Percentiles rank a stretch among this genome's conserved stretches.
phyloP scores from a whole-genome alignment of 768 basidiomycete genomes.

The Tylopilus balloui region DNA sequence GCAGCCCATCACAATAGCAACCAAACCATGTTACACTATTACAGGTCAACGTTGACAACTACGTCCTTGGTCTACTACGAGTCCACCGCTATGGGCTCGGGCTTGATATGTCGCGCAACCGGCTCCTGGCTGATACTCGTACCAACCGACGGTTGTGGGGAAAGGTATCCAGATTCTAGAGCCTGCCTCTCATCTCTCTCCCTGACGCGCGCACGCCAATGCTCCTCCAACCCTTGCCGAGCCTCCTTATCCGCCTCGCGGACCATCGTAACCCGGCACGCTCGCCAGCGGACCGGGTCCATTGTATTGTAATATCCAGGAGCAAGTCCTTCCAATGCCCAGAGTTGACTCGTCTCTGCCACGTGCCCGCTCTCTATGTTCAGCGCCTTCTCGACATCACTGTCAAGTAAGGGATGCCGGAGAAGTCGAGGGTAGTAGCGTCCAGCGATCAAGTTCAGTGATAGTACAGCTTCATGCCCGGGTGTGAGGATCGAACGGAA shows the following conservation, averaged over 20 bases:
- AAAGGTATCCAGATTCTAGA: constrained; percentile 13
- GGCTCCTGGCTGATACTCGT: neutral
- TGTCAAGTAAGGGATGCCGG: constrained; percentile 54
- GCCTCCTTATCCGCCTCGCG: constrained; percentile 56
- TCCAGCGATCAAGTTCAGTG: constrained; percentile 67
- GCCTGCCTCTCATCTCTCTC: constrained; percentile 26
- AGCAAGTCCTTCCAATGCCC: constrained; percentile 67
- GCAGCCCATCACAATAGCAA: constrained; percentile 22
- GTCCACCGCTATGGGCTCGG: constrained; percentile 20
- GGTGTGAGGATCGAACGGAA: constrained; percentile 64
- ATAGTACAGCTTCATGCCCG: constrained; percentile 62
- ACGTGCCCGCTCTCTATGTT: constrained; percentile 34
- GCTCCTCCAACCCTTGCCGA: constrained; percentile 37
- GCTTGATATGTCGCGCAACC: neutral
- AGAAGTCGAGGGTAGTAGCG: constrained; percentile 77
- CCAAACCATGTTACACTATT: constrained; percentile 1
- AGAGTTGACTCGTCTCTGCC: constrained; percentile 49
- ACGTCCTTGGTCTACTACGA: too few species aligned
- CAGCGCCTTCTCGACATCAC: constrained; percentile 38
- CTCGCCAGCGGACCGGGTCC: constrained; percentile 60
- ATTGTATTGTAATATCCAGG: constrained; percentile 66
- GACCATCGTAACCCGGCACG: constrained; percentile 51
- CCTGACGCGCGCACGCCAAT: constrained; percentile 32
- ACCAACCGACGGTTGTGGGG: constrained; percentile 9
- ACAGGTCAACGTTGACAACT: too few species aligned